Evolutionary conservation across 202 grass and related monocot genomes (phyloP).

Genomic region (Sporobolus alterniflorus): DNA sequence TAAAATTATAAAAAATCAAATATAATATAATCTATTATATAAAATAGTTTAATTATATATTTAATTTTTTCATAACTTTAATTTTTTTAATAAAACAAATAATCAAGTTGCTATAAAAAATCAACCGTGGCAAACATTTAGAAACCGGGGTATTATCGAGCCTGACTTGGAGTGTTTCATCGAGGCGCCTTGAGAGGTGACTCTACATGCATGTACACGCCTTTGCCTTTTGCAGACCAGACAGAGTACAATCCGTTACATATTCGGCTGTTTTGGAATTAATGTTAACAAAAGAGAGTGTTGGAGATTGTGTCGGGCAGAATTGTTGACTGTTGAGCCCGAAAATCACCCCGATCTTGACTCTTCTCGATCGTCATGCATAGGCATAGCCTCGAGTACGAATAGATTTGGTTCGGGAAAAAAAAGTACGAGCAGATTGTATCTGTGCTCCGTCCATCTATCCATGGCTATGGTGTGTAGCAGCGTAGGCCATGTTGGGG

Average conservation of each 20-base stretch:
- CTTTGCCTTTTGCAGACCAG: neutral
- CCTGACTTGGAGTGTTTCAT: neutral
- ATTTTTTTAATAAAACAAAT: no score
- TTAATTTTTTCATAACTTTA: no score
- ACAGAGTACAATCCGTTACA: neutral
- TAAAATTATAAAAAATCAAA: no score
- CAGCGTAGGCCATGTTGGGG: conserved; percentile 27
- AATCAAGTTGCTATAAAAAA: no score
- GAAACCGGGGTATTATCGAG: no score
- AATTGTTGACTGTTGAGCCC: neutral
- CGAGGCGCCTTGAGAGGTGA: neutral
- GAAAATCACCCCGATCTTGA: neutral
- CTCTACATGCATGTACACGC: neutral
- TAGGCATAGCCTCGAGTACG: neutral
- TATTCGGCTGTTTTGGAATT: conserved; percentile 17
- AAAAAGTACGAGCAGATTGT: conserved; percentile 1
- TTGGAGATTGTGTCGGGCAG: neutral
- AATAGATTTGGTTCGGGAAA: no score
- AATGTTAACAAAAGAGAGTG: no score
- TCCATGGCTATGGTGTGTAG: neutral
- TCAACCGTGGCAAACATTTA: no score
- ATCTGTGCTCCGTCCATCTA: neutral
- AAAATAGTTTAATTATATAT: no score
- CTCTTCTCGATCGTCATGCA: neutral
- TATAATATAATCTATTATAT: no score